A percentile compares a stretch with the other conserved stretches of the same genome.
Conservation (phyloP, 129 eudicot species). For the Logfia minima region DNA sequence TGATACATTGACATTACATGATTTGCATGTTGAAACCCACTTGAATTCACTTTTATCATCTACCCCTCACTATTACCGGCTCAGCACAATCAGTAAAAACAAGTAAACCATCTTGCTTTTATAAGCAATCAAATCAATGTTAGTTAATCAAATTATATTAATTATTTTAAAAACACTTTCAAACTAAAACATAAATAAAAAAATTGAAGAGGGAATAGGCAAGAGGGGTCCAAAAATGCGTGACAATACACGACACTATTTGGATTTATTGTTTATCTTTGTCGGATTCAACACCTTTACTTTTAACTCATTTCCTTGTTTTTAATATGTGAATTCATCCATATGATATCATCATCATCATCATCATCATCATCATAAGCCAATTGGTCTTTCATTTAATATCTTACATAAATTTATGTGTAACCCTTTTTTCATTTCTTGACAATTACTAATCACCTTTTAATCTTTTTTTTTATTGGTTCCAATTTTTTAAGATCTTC, state of each 20-base stretch:
- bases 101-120: no score
- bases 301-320: constrained; percentile 20
- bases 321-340: constrained; percentile 4
- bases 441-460: background rate
- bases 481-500: background rate
- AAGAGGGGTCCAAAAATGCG: background rate
- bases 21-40: no score
- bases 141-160: background rate
- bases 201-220: background rate
- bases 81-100: no score
- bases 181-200: background rate
- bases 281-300: constrained; percentile 25
- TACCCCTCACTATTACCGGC: no score
- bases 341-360: background rate
- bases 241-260: background rate
- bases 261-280: constrained; percentile 20
- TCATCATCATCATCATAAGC: constrained; percentile 13
- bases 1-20: no score
- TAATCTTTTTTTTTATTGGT: background rate
- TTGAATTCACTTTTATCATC: no score
- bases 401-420: background rate
- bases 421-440: background rate
- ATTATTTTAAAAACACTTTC: background rate
- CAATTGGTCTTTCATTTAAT: constrained; percentile 7
- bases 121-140: no score